Evolutionary conservation across 164 flowering plant species (phyloP), one percentile per base, ranked within the genome.

Genomic region (Dillenia turbinata): DNA sequence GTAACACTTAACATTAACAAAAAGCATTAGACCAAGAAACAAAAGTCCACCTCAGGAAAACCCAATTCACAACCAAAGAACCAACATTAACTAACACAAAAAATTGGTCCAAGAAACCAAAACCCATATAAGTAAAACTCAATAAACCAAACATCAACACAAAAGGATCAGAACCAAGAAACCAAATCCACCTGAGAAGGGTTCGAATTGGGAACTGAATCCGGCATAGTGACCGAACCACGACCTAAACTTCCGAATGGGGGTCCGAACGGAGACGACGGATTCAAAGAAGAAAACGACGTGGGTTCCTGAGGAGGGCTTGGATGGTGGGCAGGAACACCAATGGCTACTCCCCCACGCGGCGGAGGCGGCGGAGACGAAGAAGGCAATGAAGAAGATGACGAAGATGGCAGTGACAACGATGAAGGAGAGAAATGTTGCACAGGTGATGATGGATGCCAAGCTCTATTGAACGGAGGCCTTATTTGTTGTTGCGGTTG

Each of bases 281-380:
- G 59, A 10, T 54, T 54, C 8, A 61, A 63, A 9, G 78, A 60
- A 9, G 86, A 66, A 59, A 77, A 81, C 1, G 83, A 60, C 2
- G 81, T 5, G 1, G 84, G 73, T 8, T 71, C 76, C 17, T 75
- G 58, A 10, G 80, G 54, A 44, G 79, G 69, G 19, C 65, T 52
- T 0, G 70, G 46, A 26, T 72, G 79, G 17, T 77, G 75, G 8
- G 89, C 83, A 1, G 94, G 89, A 7, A 83, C 89, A n/a, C 90
- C 88, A 45, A 81, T 70, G 44, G 88, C 85, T 33, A 85, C 68
- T 13, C 88, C 85, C 2, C 79, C 78, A 47, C 86, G 73, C 43
- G 66, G 80, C 44, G 59, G 49, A 0, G 66, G 76, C 26, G 69
- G 56, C 10, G 64, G 12, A 1, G 63, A 14, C n/a, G 65, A 17